Evolutionary conservation across 805 yeast genomes (phyloP), one percentile per base, ranked within the genome.

Genomic region (Hanseniaspora jakobsenii): DNA sequence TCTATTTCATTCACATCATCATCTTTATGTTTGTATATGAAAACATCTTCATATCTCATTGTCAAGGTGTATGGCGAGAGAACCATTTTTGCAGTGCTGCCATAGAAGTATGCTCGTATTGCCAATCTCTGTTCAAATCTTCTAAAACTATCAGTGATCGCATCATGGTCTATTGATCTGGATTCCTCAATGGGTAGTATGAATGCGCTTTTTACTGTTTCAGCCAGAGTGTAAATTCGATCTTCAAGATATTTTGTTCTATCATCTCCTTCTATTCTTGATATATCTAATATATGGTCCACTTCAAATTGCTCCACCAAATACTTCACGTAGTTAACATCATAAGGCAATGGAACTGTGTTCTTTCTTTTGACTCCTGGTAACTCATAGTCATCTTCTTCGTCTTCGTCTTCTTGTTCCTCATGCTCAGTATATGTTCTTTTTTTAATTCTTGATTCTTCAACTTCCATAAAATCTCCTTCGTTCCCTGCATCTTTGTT

Each of bases 81-180:
- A 4, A 77, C 73, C 4, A 75, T 70, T 36, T 69, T 69, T 4
- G 32, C 18, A 16, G 69, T 62, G 5, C 72, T 72, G 2, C 98
- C 98, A 56, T 91, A 85, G 55, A 91, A 91, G 60, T 91, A 91
- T 55, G 87, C 93, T 56, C 77, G 76, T 44, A 89, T 85, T 4
- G 79, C 66, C 32, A 74, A 70, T 53, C 86, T 84, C 59, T 89
- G 97, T 18, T 71, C 44, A 29, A 78, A 73, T 55, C 97, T 69
- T 29, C 69, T 66, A 56, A 67, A 85, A 10, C 73, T 66, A 44
- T 78, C 89, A 48, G 81, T 89, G 23, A 73, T 69, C 12, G 26
- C 18, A 1, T 18, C 24, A 4, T 8, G 7, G 19, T 32, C 16
- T 24, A 39, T 32, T 14, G 30, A 21, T 32, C 19, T 19, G 9